Base-by-base conservation (phyloP, 139 green algal genomes). In the Ulvella scutata region DNA sequence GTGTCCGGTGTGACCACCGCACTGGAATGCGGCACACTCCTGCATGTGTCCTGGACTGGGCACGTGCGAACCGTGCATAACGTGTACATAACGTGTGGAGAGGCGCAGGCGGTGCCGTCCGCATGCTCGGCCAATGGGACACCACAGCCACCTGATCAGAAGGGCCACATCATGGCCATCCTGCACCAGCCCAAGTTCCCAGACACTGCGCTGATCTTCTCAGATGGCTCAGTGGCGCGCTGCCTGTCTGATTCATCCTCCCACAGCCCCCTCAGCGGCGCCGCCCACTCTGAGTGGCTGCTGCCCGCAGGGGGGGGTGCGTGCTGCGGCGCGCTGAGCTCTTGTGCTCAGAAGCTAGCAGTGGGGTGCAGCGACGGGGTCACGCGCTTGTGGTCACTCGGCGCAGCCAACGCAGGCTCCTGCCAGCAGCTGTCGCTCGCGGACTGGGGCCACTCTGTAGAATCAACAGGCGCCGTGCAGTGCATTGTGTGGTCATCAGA, bases 401-500 rank as follows among this genome's bases (percentile, higher is more conserved):
- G 61, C 43, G 43, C 33, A 35, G 77, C 60, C 80, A 72, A 36
- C 38, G 43, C 77, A 4, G 74, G 81, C 4, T 82, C 82, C 0
- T 31, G 85, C 31, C 80, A 87, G 4, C 67, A 84, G 34, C 81
- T 95, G 37, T 89, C 87, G 3, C 76, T 93, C 59, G 44, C 81
- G 0, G 85, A 87, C 62, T 94, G 90, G 90, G 90, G 90, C 26
- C 86, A 89, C 43, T 80, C 75, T 26, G 37, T 76, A 3, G 43
- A 84, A 43, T 73, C 81, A 35, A 88, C 84, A 13, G 89, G 90
- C 13, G 73, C 79, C 0, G 86, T 90, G 17, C 43, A 74, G 23
- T 72, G 67, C 28, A 31, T 93, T 26, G 77, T 85, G 62, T 95
- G 90, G 90, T 89, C 88, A 0, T 83, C 88, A 9, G 88, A 94